Conservation (phyloP, 805 yeast species). For the Cyberlindnera saturnus region DNA sequence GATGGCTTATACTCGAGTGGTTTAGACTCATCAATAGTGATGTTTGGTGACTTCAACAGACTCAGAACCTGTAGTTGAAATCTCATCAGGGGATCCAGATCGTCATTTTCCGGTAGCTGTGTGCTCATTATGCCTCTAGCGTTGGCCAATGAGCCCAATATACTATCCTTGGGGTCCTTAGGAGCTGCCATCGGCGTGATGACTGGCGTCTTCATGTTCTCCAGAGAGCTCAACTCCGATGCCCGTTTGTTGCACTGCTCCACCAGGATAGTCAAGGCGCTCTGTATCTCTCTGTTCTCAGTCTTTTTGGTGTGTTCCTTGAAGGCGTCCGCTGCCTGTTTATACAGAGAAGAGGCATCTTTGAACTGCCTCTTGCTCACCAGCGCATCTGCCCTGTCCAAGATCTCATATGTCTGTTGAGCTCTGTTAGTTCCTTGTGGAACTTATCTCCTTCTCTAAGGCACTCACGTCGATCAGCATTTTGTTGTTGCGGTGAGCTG, state of each 20-base stretch:
- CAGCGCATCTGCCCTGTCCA: conserved; percentile 48
- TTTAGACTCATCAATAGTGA: conserved; percentile 1
- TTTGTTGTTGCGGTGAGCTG: background rate
- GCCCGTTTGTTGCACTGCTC: conserved; percentile 26
- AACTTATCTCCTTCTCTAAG: background rate
- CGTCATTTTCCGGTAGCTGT: background rate
- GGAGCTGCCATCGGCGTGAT: background rate
- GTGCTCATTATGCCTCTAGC: conserved; percentile 2
- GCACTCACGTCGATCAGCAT: conserved; percentile 1
- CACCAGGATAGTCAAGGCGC: conserved; percentile 26
- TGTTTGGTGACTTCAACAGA: conserved; percentile 16
- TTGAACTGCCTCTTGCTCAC: conserved; percentile 35
- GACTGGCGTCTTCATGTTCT: background rate
- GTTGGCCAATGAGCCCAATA: conserved; percentile 3
- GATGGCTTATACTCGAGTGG: conserved; percentile 5
- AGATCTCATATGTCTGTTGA: conserved; percentile 17
- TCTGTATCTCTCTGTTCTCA: conserved; percentile 23
- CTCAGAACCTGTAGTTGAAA: conserved; percentile 19
- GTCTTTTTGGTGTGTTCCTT: conserved; percentile 21
- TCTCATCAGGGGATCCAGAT: conserved; percentile 14
- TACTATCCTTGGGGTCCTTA: conserved; percentile 1
- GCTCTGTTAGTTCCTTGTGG: background rate
- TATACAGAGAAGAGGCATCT: conserved; percentile 35
- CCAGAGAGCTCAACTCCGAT: conserved; percentile 19
- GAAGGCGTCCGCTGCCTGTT: conserved; percentile 30